Percentiles rank a stretch among this genome's conserved stretches.
Evolutionary conservation across 371 early-diverging fungal genomes (phyloP).

Genomic region (Modicella reniformis): DNA sequence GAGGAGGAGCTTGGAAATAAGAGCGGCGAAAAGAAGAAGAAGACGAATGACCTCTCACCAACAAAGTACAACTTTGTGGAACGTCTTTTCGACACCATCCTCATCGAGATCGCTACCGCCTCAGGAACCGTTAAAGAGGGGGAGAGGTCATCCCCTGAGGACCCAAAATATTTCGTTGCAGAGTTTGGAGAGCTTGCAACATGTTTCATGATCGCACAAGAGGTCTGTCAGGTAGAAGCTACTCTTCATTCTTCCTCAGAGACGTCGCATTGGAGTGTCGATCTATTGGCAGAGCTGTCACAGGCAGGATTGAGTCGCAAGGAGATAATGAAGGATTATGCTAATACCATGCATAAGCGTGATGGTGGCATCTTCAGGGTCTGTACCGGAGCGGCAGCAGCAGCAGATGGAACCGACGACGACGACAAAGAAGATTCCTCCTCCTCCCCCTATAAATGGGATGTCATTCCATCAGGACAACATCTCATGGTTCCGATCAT

Average conservation of each 20-base stretch:
- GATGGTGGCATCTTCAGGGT: background rate
- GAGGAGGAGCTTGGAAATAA: background rate
- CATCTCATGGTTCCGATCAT: slow-evolving; percentile 7
- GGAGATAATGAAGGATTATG: background rate
- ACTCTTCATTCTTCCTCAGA: too few relatives aligned
- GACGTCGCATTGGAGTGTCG: too few relatives aligned
- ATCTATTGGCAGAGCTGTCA: background rate
- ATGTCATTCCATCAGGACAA: background rate
- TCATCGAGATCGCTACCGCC: slow-evolving; percentile 24
- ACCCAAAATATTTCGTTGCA: background rate
- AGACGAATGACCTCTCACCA: too few relatives aligned
- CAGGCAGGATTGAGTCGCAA: slow-evolving; percentile 3
- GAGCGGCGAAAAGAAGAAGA: background rate
- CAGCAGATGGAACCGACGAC: background rate
- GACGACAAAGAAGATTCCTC: too few relatives aligned
- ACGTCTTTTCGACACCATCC: slow-evolving; percentile 19
- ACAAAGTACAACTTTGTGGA: slow-evolving; percentile 9
- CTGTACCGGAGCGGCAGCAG: background rate
- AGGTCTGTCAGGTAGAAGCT: too few relatives aligned
- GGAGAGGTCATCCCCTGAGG: background rate
- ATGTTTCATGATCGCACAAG: slow-evolving; percentile 17
- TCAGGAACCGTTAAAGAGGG: background rate
- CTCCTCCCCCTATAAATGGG: background rate
- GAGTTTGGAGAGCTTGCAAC: slow-evolving; percentile 7
- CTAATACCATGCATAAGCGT: background rate